Percentiles rank a stretch among this genome's conserved stretches.
These are phyloP conservation scores for Cryptococcus floricola DNA, from an alignment of 1,284 basidiomycete species.

Conservation along the genomic window DNA sequence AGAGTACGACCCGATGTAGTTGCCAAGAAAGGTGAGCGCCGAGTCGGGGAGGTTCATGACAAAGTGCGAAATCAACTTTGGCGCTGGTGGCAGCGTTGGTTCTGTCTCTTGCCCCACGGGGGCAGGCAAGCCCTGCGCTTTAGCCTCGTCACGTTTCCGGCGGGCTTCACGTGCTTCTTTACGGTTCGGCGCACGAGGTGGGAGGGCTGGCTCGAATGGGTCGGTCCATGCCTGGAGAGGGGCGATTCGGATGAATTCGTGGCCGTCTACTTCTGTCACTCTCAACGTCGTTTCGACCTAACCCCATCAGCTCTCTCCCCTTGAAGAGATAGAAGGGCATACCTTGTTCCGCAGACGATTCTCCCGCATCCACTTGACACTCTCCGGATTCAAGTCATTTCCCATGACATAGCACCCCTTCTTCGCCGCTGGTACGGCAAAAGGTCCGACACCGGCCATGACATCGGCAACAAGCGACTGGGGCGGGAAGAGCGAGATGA, in stretches of 20 bases:
- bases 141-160: conserved; percentile 9
- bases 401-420: conserved; percentile 83
- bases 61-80: conserved; percentile 70
- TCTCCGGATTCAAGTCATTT: conserved; percentile 91
- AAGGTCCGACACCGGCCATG: conserved; percentile 97
- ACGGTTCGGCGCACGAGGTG: neutral
- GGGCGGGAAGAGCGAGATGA: conserved; percentile 66
- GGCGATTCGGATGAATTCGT: conserved; percentile 68
- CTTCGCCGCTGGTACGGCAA: conserved; percentile 87
- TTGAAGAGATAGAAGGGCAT: neutral
- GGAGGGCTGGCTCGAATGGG: neutral
- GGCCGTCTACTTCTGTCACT: conserved; percentile 75
- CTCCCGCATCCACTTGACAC: conserved; percentile 68
- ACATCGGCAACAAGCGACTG: conserved; percentile 80
- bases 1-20: conserved; percentile 67
- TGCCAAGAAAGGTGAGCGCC: conserved; percentile 84
- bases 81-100: conserved; percentile 7
- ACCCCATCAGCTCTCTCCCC: neutral
- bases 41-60: conserved; percentile 97
- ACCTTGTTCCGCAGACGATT: conserved; percentile 76
- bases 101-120: conserved; percentile 4
- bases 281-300: conserved; percentile 68
- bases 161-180: conserved; percentile 27
- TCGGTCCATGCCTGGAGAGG: conserved; percentile 56
- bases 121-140: neutral